phyloP scores from a whole-genome alignment of 768 basidiomycete genomes.

The Serendipita sp. region DNA sequence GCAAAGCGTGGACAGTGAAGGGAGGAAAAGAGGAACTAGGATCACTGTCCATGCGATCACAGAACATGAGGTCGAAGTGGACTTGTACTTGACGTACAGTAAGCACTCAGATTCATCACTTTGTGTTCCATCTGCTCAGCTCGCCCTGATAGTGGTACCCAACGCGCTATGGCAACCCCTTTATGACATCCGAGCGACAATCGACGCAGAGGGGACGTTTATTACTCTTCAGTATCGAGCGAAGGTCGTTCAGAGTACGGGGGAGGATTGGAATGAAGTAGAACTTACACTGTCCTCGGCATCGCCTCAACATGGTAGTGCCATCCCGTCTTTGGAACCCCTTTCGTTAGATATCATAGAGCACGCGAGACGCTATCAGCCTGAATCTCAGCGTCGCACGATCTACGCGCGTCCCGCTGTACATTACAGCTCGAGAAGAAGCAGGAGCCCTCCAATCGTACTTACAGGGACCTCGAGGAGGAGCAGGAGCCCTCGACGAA shows the following conservation, averaged over 20 bases:
- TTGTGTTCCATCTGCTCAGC: not conserved
- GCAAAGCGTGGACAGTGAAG: conserved; percentile 19
- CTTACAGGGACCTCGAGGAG: no score
- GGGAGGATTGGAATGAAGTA: conserved; percentile 43
- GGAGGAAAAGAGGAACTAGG: conserved; percentile 18
- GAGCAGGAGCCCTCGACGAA: no score
- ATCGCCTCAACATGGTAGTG: conserved; percentile 12
- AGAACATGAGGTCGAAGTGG: conserved; percentile 23
- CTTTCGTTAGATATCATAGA: not conserved
- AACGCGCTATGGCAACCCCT: conserved; percentile 36
- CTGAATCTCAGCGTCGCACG: no score
- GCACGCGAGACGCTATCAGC: no score
- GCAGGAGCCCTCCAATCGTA: not conserved
- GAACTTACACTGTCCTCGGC: conserved; percentile 38
- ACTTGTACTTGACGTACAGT: conserved; percentile 42
- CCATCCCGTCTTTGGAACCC: conserved; percentile 12
- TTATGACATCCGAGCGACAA: conserved; percentile 44
- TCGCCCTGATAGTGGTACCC: conserved; percentile 27
- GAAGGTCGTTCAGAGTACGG: conserved; percentile 36
- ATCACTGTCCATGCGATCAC: conserved; percentile 29
- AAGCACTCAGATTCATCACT: conserved; percentile 12
- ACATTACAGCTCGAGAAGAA: not conserved
- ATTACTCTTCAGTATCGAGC: conserved; percentile 42
- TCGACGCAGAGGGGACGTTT: conserved; percentile 22
- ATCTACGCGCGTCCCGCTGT: not conserved